These are phyloP conservation scores for Apiospora kogelbergensis DNA, from an alignment of 2,329 filamentous ascomycete species.

Conservation along the genomic window DNA sequence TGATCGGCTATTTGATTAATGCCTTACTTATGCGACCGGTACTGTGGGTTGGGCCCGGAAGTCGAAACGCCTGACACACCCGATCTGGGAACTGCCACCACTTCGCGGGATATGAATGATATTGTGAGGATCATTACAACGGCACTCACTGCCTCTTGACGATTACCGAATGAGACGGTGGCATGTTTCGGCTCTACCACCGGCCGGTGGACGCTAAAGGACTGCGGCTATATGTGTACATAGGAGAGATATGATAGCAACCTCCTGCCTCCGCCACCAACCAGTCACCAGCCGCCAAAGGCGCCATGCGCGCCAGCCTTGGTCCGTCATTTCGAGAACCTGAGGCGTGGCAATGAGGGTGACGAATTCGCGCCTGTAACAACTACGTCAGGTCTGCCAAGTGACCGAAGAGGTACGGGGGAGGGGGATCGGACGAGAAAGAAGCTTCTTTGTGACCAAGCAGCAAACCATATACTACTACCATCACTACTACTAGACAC, in stretches of 20 bases:
- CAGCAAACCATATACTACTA: neutral
- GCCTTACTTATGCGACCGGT: no score
- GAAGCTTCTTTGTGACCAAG: neutral
- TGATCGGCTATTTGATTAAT: neutral
- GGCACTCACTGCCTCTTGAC: neutral
- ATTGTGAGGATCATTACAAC: neutral
- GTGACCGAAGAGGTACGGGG: neutral
- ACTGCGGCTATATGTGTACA: neutral
- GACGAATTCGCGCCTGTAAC: neutral
- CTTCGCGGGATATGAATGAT: neutral
- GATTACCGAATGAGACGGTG: neutral
- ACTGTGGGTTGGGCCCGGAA: neutral
- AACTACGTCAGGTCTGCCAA: neutral
- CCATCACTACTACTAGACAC: neutral
- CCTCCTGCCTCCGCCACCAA: neutral
- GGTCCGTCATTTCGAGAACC: neutral
- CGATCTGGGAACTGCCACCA: neutral
- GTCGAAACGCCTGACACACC: neutral
- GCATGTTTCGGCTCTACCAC: slow-evolving; percentile 5
- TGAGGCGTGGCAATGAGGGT: neutral
- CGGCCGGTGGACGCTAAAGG: neutral
- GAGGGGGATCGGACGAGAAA: neutral
- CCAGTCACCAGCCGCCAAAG: neutral
- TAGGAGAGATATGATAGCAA: neutral
- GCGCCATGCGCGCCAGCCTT: neutral